Evolutionary conservation across 345 rosid species (phyloP).

Genomic region (Pelargonium nanum): DNA sequence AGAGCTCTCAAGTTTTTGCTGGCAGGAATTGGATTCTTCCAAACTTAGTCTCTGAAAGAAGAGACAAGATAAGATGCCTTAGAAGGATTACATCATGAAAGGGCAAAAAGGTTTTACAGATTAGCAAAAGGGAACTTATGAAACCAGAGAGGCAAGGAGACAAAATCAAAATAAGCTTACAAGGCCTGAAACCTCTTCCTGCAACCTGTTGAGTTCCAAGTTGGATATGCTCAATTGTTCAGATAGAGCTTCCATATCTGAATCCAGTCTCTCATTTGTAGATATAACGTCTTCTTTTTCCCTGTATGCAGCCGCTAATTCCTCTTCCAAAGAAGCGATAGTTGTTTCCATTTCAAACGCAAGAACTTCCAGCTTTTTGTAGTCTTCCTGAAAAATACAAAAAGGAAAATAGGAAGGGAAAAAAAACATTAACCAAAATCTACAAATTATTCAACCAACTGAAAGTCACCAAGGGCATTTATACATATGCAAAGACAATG

Average conservation of each 20-base stretch:
- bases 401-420: conserved; percentile 6
- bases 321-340: conserved; percentile 73
- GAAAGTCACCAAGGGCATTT: too few relatives aligned
- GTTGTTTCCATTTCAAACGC: conserved; percentile 92
- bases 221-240: conserved; percentile 35
- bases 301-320: conserved; percentile 40
- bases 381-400: conserved; percentile 53
- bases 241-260: conserved; percentile 41
- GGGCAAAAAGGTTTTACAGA: conserved; percentile 9
- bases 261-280: conserved; percentile 38
- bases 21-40: conserved; percentile 47
- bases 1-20: conserved; percentile 42
- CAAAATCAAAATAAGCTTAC: conserved; percentile 28
- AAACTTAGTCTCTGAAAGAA: conserved; percentile 41
- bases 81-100: neutral
- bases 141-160: neutral
- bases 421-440: conserved; percentile 6
- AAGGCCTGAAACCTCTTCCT: conserved; percentile 38
- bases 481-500: neutral
- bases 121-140: neutral
- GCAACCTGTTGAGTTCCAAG: conserved; percentile 41
- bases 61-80: conserved; percentile 8
- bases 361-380: conserved; percentile 60
- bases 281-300: conserved; percentile 46
- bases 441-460: conserved; percentile 5